Conservation (phyloP, 2,329 filamentous ascomycete genomes). For the Cryoendolithus antarcticus region DNA sequence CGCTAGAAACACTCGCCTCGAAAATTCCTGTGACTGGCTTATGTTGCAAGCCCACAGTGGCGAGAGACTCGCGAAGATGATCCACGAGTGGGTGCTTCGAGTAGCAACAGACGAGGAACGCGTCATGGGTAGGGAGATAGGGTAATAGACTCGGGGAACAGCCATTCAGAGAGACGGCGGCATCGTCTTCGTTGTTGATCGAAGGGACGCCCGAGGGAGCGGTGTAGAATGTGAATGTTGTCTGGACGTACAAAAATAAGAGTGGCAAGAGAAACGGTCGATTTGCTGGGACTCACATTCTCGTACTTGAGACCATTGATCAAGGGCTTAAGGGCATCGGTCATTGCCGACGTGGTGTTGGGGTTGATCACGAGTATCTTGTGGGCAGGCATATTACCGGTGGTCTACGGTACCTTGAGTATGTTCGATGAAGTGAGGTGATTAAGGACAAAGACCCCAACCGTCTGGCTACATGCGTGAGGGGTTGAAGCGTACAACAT, state of each 20-base stretch:
- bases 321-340: constrained; percentile 46
- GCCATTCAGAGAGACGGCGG: constrained; percentile 47
- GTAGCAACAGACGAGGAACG: constrained; percentile 80
- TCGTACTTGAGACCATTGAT: constrained; percentile 31
- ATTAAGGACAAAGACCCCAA: too few species aligned
- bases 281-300: constrained; percentile 12
- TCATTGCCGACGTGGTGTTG: constrained; percentile 65
- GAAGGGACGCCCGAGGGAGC: constrained; percentile 55
- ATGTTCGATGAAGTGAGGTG: too few species aligned
- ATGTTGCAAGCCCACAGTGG: constrained; percentile 10
- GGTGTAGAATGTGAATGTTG: constrained; percentile 50
- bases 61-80: constrained; percentile 16
- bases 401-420: too few species aligned
- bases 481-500: too few species aligned
- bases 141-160: constrained; percentile 45
- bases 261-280: neutral
- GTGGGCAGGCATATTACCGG: too few species aligned
- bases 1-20: constrained; percentile 62
- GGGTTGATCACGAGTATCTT: constrained; percentile 63
- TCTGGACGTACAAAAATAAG: constrained; percentile 20
- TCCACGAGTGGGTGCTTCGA: constrained; percentile 68
- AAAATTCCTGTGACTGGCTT: constrained; percentile 71
- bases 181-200: constrained; percentile 66
- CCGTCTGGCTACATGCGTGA: too few species aligned
- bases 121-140: constrained; percentile 40